These are phyloP conservation scores for Epichloe gansuensis DNA, from an alignment of 2,329 filamentous ascomycete genomes.

Conservation along the genomic window DNA sequence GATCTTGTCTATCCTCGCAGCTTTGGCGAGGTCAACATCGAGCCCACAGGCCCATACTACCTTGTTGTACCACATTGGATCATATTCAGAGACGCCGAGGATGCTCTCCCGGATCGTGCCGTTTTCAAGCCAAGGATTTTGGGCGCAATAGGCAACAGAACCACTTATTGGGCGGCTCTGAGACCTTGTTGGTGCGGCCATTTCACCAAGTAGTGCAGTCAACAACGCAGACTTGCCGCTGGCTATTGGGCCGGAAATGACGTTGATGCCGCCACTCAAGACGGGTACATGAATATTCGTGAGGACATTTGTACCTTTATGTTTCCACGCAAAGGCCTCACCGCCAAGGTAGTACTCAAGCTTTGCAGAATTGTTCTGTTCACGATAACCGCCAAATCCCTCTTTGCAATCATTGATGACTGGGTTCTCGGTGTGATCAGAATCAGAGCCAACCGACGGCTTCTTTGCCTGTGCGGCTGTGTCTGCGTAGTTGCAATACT, in stretches of 20 bases:
- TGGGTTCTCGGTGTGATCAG: no score
- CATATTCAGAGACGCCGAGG: conserved; percentile 19
- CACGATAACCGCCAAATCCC: no score
- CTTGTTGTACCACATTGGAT: conserved; percentile 20
- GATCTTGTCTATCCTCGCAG: conserved; percentile 24
- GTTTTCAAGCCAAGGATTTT: conserved; percentile 21
- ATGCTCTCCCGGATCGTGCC: conserved; percentile 26
- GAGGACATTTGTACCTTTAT: no score
- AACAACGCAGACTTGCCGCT: conserved; percentile 25
- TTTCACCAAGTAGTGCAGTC: conserved; percentile 21
- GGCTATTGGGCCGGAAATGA: conserved; percentile 25
- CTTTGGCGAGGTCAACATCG: conserved; percentile 15
- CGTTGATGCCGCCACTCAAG: conserved; percentile 11
- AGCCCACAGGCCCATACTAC: conserved; percentile 24
- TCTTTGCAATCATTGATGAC: no score
- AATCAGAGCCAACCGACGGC: neutral
- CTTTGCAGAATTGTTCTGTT: neutral
- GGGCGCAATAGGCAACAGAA: conserved; percentile 20
- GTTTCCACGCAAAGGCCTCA: neutral
- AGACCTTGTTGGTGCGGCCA: neutral
- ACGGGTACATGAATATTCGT: no score
- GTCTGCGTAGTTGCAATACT: conserved; percentile 1
- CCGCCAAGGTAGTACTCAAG: neutral
- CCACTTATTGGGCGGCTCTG: neutral
- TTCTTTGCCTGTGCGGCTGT: neutral